Evolutionary conservation across 2,329 filamentous ascomycete species (phyloP).

Genomic region (Fusarium algeriense): DNA sequence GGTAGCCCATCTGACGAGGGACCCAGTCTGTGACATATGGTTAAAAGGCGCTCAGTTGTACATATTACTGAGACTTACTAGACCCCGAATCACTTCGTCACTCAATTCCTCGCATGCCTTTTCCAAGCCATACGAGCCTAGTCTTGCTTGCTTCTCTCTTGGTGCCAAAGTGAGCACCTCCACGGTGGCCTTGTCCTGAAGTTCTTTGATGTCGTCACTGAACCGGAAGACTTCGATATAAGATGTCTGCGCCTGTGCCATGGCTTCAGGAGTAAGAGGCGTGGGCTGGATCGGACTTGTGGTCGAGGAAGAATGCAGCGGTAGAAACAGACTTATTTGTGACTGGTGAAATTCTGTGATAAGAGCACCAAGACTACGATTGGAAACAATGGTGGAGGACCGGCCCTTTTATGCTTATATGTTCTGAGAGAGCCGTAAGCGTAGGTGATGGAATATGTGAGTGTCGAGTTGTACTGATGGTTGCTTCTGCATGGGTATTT

Average conservation of each 20-base stretch:
- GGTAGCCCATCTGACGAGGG: constrained; percentile 19
- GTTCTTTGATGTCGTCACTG: constrained; percentile 12
- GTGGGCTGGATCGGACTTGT: background rate
- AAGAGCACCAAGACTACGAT: background rate
- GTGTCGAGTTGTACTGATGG: background rate
- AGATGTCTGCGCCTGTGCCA: constrained; percentile 1
- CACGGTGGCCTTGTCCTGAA: constrained; percentile 27
- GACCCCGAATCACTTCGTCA: constrained; percentile 23
- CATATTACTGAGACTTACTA: constrained; percentile 15
- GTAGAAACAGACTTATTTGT: background rate
- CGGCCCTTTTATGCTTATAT: constrained; percentile 23
- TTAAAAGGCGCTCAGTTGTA: background rate
- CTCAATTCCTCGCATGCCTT: constrained; percentile 23
- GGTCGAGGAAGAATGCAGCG: background rate
- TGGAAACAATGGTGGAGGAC: background rate
- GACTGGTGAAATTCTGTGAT: background rate
- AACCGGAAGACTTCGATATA: constrained; percentile 22
- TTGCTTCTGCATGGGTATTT: constrained; percentile 22
- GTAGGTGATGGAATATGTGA: constrained; percentile 4
- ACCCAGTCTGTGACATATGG: background rate
- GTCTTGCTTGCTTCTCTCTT: constrained; percentile 15
- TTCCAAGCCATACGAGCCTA: constrained; percentile 27
- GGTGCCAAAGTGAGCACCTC: constrained; percentile 33
- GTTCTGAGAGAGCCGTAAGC: constrained; percentile 5
- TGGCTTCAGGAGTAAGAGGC: constrained; percentile 2